Conservation (phyloP, 2,329 filamentous ascomycete genomes). For the Penicillium sp. region DNA sequence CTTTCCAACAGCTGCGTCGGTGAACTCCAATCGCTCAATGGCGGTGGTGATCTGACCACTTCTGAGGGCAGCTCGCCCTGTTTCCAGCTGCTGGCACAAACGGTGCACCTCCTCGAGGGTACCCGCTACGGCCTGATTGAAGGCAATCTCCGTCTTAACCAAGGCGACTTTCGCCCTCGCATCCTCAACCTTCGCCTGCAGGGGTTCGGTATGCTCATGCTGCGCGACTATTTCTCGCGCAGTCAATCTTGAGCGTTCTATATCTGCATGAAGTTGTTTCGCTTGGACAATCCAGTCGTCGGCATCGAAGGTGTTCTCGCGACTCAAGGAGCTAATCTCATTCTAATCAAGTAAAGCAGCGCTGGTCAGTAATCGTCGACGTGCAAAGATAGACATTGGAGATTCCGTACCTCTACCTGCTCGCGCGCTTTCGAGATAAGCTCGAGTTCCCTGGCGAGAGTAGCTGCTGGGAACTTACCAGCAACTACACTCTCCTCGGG, state of each 20-base stretch:
- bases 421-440: constrained; percentile 54
- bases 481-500: constrained; percentile 59
- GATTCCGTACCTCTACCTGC: constrained; percentile 51
- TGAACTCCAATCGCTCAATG: constrained; percentile 51
- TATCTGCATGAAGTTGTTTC: constrained; percentile 80
- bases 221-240: constrained; percentile 79
- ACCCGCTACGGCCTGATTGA: constrained; percentile 55
- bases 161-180: constrained; percentile 55
- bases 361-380: constrained; percentile 10
- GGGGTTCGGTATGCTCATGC: constrained; percentile 66
- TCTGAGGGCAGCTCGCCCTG: constrained; percentile 47
- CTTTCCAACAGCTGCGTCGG: constrained; percentile 31
- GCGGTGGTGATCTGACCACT: constrained; percentile 48
- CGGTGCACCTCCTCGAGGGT: constrained; percentile 53
- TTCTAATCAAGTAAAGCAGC: constrained; percentile 45
- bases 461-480: constrained; percentile 50
- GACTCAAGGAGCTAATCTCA: constrained; percentile 74
- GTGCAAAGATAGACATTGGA: not conserved
- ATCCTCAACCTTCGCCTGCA: constrained; percentile 65
- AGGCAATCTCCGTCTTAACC: constrained; percentile 59
- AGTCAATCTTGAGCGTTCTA: constrained; percentile 73
- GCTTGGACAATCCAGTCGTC: constrained; percentile 84
- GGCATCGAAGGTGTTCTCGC: constrained; percentile 74
- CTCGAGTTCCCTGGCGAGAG: constrained; percentile 52
- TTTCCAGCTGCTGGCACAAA: constrained; percentile 51